Conservation (phyloP, 768 basidiomycete genomes). For the Podaxis carcinomalis region DNA sequence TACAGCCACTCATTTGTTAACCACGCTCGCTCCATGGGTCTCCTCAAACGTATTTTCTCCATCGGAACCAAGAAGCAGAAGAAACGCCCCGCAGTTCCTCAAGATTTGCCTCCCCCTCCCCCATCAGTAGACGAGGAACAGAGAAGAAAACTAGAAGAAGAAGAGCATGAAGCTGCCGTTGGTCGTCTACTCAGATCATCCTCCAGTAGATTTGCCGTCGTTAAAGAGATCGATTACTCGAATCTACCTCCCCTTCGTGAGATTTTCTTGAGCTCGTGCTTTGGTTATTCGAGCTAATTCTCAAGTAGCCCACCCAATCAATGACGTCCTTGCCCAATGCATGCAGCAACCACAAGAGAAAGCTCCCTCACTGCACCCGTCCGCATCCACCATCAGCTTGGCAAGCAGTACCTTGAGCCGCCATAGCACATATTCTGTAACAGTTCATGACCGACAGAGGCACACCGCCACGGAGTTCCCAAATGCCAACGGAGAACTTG, state of each 20-base stretch:
- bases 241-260: constrained; percentile 68
- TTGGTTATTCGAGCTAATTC: constrained; percentile 11
- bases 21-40: constrained; percentile 45
- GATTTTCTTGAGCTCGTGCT: constrained; percentile 22
- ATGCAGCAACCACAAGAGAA: constrained; percentile 1
- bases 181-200: constrained; percentile 66
- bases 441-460: constrained; percentile 54
- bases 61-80: constrained; percentile 62
- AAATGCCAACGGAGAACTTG: constrained; percentile 44
- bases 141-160: constrained; percentile 31
- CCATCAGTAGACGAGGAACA: constrained; percentile 9
- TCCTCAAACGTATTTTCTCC: constrained; percentile 68
- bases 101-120: constrained; percentile 24
- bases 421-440: constrained; percentile 67
- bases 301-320: constrained; percentile 60
- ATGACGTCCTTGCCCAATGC: constrained; percentile 32
- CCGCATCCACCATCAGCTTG: constrained; percentile 48
- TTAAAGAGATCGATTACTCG: constrained; percentile 50
- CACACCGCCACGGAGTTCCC: constrained; percentile 61
- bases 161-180: constrained; percentile 45
- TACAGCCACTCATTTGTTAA: constrained; percentile 15
- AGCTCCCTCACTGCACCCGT: constrained; percentile 34
- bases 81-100: constrained; percentile 23
- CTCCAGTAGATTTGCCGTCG: constrained; percentile 60
- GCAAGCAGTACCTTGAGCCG: constrained; percentile 46